These are phyloP conservation scores for Aspergillus bertholletiae DNA, from an alignment of 495 filamentous ascomycete genomes.

Conservation along the genomic window DNA sequence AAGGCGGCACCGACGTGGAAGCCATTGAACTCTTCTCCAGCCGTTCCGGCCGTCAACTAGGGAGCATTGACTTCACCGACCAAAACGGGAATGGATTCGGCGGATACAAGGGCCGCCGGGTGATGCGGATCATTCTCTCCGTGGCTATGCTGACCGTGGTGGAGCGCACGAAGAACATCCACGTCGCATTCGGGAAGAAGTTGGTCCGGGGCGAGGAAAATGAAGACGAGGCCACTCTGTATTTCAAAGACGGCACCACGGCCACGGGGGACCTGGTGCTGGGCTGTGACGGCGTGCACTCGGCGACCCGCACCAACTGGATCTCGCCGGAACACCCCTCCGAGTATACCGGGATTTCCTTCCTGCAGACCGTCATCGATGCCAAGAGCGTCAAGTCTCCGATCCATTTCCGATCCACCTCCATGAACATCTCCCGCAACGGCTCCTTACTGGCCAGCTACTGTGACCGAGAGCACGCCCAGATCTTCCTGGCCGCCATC, in stretches of 20 bases:
- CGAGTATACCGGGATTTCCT: constrained; percentile 54
- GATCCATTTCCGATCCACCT: constrained; percentile 45
- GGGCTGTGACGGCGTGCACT: constrained; percentile 65
- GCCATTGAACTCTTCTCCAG: constrained; percentile 50
- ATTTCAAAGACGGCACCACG: constrained; percentile 48
- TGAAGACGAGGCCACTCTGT: constrained; percentile 36
- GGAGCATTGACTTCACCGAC: constrained; percentile 39
- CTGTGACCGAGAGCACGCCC: constrained; percentile 38
- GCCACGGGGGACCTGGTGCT: constrained; percentile 51
- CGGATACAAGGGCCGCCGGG: constrained; percentile 43
- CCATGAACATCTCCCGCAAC: constrained; percentile 49
- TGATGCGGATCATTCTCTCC: constrained; percentile 45
- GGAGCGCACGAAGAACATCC: constrained; percentile 33
- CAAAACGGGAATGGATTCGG: constrained; percentile 36
- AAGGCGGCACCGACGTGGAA: constrained; percentile 48
- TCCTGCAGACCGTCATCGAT: constrained; percentile 48
- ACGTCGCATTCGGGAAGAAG: constrained; percentile 40
- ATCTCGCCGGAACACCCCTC: constrained; percentile 48
- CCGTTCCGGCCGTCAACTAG: constrained; percentile 45
- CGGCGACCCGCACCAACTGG: constrained; percentile 47
- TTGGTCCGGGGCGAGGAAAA: constrained; percentile 35
- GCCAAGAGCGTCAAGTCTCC: constrained; percentile 7
- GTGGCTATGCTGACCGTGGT: constrained; percentile 44
- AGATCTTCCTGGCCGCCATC: constrained; percentile 54
- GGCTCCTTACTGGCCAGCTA: constrained; percentile 53